Conservation (phyloP, 1,284 basidiomycete species). For the Trametes sp. region DNA sequence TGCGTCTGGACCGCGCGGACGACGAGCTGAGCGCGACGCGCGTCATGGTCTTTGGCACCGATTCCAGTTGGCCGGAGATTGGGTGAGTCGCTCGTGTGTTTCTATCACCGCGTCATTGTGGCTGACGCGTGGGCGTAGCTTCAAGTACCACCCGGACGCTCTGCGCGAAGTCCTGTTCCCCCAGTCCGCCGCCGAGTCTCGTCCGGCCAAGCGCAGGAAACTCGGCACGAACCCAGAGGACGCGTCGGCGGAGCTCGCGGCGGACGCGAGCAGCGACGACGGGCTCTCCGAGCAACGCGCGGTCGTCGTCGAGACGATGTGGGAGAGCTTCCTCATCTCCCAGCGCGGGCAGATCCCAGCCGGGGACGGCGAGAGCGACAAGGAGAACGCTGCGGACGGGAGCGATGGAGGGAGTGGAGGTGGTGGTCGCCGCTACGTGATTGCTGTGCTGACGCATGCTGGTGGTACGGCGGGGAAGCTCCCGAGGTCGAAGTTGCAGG, state of each 20-base stretch:
- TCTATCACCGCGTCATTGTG: background rate
- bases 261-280: conserved; percentile 22
- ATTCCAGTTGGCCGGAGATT: conserved; percentile 31
- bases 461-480: conserved; percentile 30
- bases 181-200: conserved; percentile 13
- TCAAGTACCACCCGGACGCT: conserved; percentile 62
- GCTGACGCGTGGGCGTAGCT: conserved; percentile 46
- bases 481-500: background rate
- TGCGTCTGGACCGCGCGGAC: conserved; percentile 27
- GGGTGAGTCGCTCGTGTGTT: conserved; percentile 29
- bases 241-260: conserved; percentile 23
- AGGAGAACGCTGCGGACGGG: conserved; percentile 35
- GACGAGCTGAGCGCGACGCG: conserved; percentile 41
- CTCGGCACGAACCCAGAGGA: conserved; percentile 15
- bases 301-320: conserved; percentile 42
- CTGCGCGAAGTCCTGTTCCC: conserved; percentile 57
- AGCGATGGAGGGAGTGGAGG: background rate
- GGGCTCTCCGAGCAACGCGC: conserved; percentile 27
- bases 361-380: conserved; percentile 29
- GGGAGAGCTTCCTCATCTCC: conserved; percentile 42
- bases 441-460: conserved; percentile 32
- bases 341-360: conserved; percentile 33
- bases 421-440: conserved; percentile 29
- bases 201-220: conserved; percentile 30
- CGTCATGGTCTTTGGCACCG: conserved; percentile 42